phyloP scores from a whole-genome alignment of 2,329 filamentous ascomycete genomes.

The Fusarium multiceps region DNA sequence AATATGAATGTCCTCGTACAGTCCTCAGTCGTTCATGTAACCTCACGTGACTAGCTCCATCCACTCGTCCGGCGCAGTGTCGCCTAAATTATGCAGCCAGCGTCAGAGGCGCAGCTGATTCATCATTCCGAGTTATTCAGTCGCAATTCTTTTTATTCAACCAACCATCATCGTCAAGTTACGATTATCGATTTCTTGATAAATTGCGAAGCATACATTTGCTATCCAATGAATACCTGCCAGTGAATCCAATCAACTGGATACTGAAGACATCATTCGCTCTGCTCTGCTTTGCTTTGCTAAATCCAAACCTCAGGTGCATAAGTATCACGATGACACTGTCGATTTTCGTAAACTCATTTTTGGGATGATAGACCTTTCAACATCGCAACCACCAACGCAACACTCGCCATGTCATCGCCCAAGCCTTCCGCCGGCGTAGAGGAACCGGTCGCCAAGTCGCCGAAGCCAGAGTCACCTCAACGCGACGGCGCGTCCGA shows the following conservation, averaged over 20 bases:
- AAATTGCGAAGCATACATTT: slow-evolving; percentile 27
- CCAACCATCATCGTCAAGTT: slow-evolving; percentile 5
- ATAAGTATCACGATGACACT: slow-evolving; percentile 53
- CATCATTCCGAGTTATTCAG: slow-evolving; percentile 15
- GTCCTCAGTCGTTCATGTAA: neutral
- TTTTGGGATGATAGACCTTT: slow-evolving; percentile 51
- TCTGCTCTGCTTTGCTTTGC: slow-evolving; percentile 29
- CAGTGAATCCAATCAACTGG: slow-evolving; percentile 17
- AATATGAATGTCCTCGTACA: neutral
- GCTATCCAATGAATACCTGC: slow-evolving; percentile 39
- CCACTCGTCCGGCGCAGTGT: neutral
- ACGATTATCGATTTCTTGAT: slow-evolving; percentile 7
- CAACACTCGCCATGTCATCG: slow-evolving; percentile 36
- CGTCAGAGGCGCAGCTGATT: slow-evolving; percentile 34
- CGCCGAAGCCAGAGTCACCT: slow-evolving; percentile 23
- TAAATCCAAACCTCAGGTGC: slow-evolving; percentile 53
- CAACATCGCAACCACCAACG: slow-evolving; percentile 35
- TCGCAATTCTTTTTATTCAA: slow-evolving; percentile 6
- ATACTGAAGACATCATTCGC: slow-evolving; percentile 21
- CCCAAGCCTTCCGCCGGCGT: slow-evolving; percentile 27
- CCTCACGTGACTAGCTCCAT: slow-evolving; percentile 15
- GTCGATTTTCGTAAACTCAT: slow-evolving; percentile 53
- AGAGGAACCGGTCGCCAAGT: slow-evolving; percentile 30
- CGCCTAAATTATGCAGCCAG: slow-evolving; percentile 25
- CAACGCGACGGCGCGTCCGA: slow-evolving; percentile 31